Percentiles rank a stretch among this genome's conserved stretches.
phyloP scores from a whole-genome alignment of 2,329 filamentous ascomycete genomes.

The Talaromyces albobiverticillius region DNA sequence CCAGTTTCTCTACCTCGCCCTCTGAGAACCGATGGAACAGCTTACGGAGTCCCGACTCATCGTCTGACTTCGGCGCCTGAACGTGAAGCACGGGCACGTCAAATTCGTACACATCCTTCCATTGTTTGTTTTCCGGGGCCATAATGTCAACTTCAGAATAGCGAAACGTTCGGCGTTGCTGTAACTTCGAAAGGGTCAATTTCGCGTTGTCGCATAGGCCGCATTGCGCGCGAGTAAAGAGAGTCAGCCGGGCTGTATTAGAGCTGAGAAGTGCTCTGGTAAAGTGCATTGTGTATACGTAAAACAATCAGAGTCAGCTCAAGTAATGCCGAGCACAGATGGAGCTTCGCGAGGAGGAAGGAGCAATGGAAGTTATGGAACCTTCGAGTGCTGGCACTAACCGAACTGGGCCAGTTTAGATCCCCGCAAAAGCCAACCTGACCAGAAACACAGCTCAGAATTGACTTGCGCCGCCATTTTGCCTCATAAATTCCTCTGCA shows the following conservation, averaged over 20 bases:
- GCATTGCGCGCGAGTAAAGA: conserved; percentile 61
- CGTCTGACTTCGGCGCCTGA: conserved; percentile 46
- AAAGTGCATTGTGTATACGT: conserved; percentile 25
- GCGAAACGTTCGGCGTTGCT: conserved; percentile 51
- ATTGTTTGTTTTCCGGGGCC: conserved; percentile 50
- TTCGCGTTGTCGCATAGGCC: conserved; percentile 62
- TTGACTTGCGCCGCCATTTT: conserved; percentile 3
- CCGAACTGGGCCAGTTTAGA: conserved; percentile 24
- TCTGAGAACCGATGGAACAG: conserved; percentile 63
- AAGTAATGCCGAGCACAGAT: too few relatives aligned
- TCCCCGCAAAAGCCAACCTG: conserved; percentile 5
- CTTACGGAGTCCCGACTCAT: conserved; percentile 59
- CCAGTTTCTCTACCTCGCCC: conserved; percentile 52
- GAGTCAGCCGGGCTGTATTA: conserved; percentile 48
- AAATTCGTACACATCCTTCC: conserved; percentile 62
- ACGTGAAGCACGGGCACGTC: conserved; percentile 64
- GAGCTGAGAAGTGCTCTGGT: conserved; percentile 26
- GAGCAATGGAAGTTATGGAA: conserved; percentile 27
- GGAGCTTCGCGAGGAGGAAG: not conserved
- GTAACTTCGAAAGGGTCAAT: conserved; percentile 52
- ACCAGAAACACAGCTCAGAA: conserved; percentile 1
- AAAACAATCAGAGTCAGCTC: not conserved
- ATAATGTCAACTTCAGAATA: conserved; percentile 62
- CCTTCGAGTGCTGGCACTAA: conserved; percentile 38
- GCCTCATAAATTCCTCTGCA: not conserved